These are phyloP conservation scores for Prunus campanulata DNA, from an alignment of 306 rosid species.

Conservation along the genomic window DNA sequence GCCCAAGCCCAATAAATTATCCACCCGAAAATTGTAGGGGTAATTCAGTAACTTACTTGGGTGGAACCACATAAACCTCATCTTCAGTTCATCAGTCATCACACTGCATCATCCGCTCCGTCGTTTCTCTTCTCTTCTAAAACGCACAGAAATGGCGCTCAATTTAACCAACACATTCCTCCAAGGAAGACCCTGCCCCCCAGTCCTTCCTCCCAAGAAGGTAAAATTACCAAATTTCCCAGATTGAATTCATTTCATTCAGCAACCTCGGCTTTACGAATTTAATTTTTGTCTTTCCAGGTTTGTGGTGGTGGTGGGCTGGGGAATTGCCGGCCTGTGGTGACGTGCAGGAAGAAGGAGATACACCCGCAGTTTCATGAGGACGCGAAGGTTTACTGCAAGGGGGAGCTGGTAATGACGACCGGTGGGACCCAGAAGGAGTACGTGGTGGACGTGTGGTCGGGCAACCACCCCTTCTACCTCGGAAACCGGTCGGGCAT, in stretches of 20 bases:
- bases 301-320: constrained; percentile 21
- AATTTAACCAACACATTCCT: constrained; percentile 50
- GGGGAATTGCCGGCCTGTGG: constrained; percentile 26
- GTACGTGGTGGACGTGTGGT: constrained; percentile 91
- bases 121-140: background rate
- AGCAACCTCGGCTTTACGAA: background rate
- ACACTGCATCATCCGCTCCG: background rate
- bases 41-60: background rate
- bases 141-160: constrained; percentile 52
- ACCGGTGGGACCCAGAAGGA: constrained; percentile 94
- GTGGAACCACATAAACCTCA: constrained; percentile 19
- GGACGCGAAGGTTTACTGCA: constrained; percentile 85
- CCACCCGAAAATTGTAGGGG: background rate
- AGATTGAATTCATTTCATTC: background rate
- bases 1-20: background rate
- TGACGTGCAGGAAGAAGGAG: constrained; percentile 86
- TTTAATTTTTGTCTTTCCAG: background rate
- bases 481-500: constrained; percentile 67
- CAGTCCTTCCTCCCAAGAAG: constrained; percentile 32
- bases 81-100: constrained; percentile 13
- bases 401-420: constrained; percentile 77
- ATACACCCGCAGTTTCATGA: constrained; percentile 71
- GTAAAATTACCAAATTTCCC: constrained; percentile 13
- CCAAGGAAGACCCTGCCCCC: constrained; percentile 38
- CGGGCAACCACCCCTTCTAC: constrained; percentile 95